phyloP scores from a whole-genome alignment of 345 rosid species.

The Citrus hindsii region DNA sequence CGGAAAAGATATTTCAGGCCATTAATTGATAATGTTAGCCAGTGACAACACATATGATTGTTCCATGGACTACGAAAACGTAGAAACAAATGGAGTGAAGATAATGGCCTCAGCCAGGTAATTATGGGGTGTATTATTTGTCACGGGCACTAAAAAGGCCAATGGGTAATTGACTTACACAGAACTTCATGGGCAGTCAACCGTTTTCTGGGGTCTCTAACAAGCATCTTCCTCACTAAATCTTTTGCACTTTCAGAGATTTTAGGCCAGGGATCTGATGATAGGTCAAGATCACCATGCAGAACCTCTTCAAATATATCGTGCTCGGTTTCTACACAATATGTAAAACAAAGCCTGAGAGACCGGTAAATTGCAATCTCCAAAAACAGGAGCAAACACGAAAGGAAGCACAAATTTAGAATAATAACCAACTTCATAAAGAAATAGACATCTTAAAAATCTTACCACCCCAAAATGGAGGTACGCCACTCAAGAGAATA shows the following conservation, averaged over 20 bases:
- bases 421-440: background rate
- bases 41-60: background rate
- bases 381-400: background rate
- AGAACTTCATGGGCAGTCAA: conserved; percentile 36
- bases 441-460: background rate
- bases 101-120: background rate
- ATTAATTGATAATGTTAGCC: background rate
- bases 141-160: too few species aligned
- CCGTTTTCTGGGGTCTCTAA: conserved; percentile 58
- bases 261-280: conserved; percentile 86
- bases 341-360: background rate
- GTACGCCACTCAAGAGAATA: conserved; percentile 76
- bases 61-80: background rate
- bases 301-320: conserved; percentile 81
- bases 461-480: conserved; percentile 97
- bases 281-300: conserved; percentile 69
- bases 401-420: background rate
- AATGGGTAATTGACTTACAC: too few species aligned
- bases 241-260: conserved; percentile 83
- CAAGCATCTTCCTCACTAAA: conserved; percentile 74
- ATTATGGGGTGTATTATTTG: background rate
- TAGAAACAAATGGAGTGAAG: background rate
- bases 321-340: conserved; percentile 59
- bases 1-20: background rate
- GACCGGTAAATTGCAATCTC: background rate